Base-by-base conservation (phyloP, 495 filamentous ascomycete species). In the Trichoderma erinaceum region DNA sequence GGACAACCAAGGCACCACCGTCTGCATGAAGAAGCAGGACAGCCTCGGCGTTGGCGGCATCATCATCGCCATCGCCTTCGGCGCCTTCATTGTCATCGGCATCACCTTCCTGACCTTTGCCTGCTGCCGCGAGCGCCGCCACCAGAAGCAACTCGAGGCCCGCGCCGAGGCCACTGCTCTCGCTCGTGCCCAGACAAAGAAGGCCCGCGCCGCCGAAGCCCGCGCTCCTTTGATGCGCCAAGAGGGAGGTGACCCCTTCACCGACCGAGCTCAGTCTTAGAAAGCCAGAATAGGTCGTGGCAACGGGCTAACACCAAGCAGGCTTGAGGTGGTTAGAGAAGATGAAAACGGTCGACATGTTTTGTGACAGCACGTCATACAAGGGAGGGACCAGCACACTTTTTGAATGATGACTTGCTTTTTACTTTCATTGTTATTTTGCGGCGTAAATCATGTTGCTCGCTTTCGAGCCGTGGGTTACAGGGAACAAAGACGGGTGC, bases 21-120 rank as follows among this genome's bases (percentile, higher is more conserved):
- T 71, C 65, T 85, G 84, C 79, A 82, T 84, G 77, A 71, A 72
- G 69, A 73, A 74, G 44, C 63, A 78, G 13, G 71, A 80, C 70
- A 4, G 12, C 4, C 75, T 83, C 11, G 73, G 70, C 67, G 66
- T 72, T 0, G 75, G 71, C 21, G 81, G 77, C 29, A 74, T 79
- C 68, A 69, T 83, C 71, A 75, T 83, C 64, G 77, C 79, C 66
- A 72, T 81, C 67, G 67, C 78, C 71, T 79, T 85, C 15, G 79
- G 71, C 35, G 35, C 70, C 18, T 73, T 68, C 58, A 64, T 82
- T 61, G 72, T 66, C 58, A 56, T 71, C 27, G 65, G 69, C 43
- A 66, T 80, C 66, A 69, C 71, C 23, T 68, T 68, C 41, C 65
- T 83, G 35, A 75, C 80, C 68, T 74, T 80, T 75, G 66, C 81